phyloP scores from a whole-genome alignment of 1,139 yeast species.

The Sugiyamaella xylanicola region DNA sequence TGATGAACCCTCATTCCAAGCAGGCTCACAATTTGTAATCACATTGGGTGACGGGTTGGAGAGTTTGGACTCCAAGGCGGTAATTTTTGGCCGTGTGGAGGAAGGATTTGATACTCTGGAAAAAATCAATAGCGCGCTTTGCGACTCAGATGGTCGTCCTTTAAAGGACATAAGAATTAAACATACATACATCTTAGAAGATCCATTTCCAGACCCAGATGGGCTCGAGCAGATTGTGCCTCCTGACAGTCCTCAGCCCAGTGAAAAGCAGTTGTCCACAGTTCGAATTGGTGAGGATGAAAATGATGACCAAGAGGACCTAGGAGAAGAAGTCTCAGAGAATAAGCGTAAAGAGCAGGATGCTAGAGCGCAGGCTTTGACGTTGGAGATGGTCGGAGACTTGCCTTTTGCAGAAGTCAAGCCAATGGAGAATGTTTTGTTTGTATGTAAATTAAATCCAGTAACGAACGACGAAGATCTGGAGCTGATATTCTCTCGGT shows the following conservation, averaged over 20 bases:
- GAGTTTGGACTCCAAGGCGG: slow-evolving; percentile 33
- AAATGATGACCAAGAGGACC: slow-evolving; percentile 33
- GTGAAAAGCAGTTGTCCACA: slow-evolving; percentile 43
- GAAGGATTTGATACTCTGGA: slow-evolving; percentile 56
- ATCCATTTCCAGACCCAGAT: slow-evolving; percentile 53
- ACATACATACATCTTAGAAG: slow-evolving; percentile 54
- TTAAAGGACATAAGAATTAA: slow-evolving; percentile 55
- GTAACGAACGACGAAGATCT: slow-evolving; percentile 59
- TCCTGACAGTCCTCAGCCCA: slow-evolving; percentile 44
- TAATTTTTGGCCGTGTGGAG: slow-evolving; percentile 53
- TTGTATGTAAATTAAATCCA: slow-evolving; percentile 65
- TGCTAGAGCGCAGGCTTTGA: slow-evolving; percentile 56
- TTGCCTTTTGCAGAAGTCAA: slow-evolving; percentile 59
- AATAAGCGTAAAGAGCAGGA: slow-evolving; percentile 41
- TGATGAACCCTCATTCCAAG: slow-evolving; percentile 22
- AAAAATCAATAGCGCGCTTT: slow-evolving; percentile 45
- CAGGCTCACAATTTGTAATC: slow-evolving; percentile 42
- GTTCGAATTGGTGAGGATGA: slow-evolving; percentile 43
- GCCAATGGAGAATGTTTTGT: slow-evolving; percentile 64
- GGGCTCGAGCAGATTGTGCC: slow-evolving; percentile 34
- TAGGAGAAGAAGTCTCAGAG: slow-evolving; percentile 32
- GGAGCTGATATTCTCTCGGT: slow-evolving; percentile 56
- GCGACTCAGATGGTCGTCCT: slow-evolving; percentile 49
- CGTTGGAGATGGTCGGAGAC: slow-evolving; percentile 67
- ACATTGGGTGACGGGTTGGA: slow-evolving; percentile 35